Conservation (phyloP, 768 basidiomycete genomes). For the Neoboletus subvelutipes region DNA sequence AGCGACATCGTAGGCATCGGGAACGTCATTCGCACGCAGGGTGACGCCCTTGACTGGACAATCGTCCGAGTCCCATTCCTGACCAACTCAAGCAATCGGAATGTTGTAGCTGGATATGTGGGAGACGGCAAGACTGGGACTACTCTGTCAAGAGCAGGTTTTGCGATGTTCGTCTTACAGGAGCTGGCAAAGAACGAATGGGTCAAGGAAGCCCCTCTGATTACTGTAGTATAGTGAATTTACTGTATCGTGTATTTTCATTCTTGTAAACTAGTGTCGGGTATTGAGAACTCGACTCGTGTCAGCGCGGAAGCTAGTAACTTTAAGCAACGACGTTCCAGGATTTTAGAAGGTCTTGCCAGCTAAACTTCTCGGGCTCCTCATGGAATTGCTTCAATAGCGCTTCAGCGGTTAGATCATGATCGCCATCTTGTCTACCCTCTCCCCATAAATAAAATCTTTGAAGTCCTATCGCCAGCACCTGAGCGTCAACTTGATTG, state of each 20-base stretch:
- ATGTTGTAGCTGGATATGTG: slow-evolving; percentile 59
- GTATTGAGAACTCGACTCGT: neutral
- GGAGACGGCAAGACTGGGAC: slow-evolving; percentile 59
- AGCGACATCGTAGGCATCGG: slow-evolving; percentile 67
- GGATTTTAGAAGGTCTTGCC: slow-evolving; percentile 73
- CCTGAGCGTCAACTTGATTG: slow-evolving; percentile 78
- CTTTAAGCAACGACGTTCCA: slow-evolving; percentile 24
- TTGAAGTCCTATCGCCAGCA: slow-evolving; percentile 78
- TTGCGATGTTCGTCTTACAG: slow-evolving; percentile 56
- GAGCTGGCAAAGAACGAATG: slow-evolving; percentile 61
- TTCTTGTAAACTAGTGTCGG: neutral
- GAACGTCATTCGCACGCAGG: slow-evolving; percentile 48
- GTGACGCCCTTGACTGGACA: slow-evolving; percentile 62
- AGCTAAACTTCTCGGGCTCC: slow-evolving; percentile 73
- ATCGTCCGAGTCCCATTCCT: slow-evolving; percentile 64
- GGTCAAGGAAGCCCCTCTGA: slow-evolving; percentile 45
- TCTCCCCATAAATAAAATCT: slow-evolving; percentile 77
- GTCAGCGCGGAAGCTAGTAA: neutral
- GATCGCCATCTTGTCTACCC: slow-evolving; percentile 12
- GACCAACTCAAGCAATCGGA: slow-evolving; percentile 34
- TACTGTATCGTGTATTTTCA: neutral
- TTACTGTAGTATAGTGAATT: slow-evolving; percentile 13
- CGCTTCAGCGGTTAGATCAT: slow-evolving; percentile 28
- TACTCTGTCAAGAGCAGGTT: slow-evolving; percentile 54
- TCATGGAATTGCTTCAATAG: slow-evolving; percentile 76